These are phyloP conservation scores for Cyamopsis tetragonoloba DNA, from an alignment of 306 rosid genomes.

Conservation along the genomic window DNA sequence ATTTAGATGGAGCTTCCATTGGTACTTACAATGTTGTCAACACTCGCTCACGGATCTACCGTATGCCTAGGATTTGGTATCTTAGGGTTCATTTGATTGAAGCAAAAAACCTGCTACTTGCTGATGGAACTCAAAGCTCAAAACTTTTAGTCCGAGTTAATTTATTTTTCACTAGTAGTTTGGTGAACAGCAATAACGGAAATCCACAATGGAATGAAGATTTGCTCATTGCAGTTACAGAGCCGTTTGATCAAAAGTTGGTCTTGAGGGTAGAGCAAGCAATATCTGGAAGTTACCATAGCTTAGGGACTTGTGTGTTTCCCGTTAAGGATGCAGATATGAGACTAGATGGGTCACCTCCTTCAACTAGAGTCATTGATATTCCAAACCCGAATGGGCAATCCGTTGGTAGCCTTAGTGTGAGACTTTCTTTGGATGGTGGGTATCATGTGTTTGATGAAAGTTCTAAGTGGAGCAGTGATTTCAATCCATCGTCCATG, in stretches of 20 bases:
- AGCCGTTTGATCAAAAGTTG: slow-evolving; percentile 40
- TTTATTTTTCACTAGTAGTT: slow-evolving; percentile 8
- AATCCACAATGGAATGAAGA: slow-evolving; percentile 40
- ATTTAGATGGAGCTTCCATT: background rate
- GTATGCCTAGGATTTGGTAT: slow-evolving; percentile 32
- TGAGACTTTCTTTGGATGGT: slow-evolving; percentile 40
- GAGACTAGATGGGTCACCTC: slow-evolving; percentile 6
- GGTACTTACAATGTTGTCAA: background rate
- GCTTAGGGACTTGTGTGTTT: slow-evolving; percentile 29
- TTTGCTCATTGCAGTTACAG: slow-evolving; percentile 32
- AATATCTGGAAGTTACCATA: background rate
- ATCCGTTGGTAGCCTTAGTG: slow-evolving; percentile 26
- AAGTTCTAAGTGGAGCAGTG: slow-evolving; percentile 26
- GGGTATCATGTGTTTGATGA: slow-evolving; percentile 54
- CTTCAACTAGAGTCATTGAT: background rate
- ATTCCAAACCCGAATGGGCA: background rate
- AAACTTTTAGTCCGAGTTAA: slow-evolving; percentile 26
- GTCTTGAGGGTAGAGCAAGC: slow-evolving; percentile 27
- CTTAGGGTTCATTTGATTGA: slow-evolving; percentile 31
- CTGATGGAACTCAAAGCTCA: slow-evolving; percentile 22
- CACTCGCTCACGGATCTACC: slow-evolving; percentile 20
- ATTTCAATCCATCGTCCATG: slow-evolving; percentile 26
- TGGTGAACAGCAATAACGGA: slow-evolving; percentile 4
- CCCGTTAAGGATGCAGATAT: slow-evolving; percentile 17
- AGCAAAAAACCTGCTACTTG: slow-evolving; percentile 22